Evolutionary conservation across 139 green algal species (phyloP), one percentile per base, ranked within the genome.

Genomic region (Yamagishiella unicocca): DNA sequence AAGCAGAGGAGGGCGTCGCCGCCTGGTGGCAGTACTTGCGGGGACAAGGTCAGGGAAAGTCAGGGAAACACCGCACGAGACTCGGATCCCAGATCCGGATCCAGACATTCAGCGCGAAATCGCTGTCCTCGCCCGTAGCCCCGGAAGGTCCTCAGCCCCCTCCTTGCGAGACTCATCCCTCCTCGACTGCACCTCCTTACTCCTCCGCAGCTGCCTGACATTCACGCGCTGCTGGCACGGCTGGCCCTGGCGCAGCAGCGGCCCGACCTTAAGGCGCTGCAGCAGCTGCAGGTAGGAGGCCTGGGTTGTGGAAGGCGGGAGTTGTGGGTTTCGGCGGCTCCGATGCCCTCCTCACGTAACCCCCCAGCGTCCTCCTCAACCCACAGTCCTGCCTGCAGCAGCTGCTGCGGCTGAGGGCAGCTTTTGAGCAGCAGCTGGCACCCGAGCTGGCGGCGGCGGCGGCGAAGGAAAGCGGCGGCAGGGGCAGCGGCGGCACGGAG

Each of bases 161-260:
- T n/a, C n/a, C n/a, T n/a, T n/a, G n/a, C n/a, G n/a, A n/a, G n/a
- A n/a, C n/a, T n/a, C n/a, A n/a, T 8, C 42, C 7, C 27, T 4
- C 27, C 43, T 27, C 45, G 0, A 2, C 19, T 40, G 22, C 35
- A 12, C 35, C 35, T 6, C 64, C 6, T 72, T 72, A 19, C 33
- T 21, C 25, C 37, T 37, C 4, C 37, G 17, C 91, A 95, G 84
- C 81, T 96, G 21, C 93, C 92, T 31, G 95, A 97, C 55, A 55
- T 95, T 29, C 85, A 89, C 0, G 62, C 76, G 9, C 67, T 96
- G 68, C 82, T 97, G 68, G 58, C 82, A 1, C 82, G 90, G 4
- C 91, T 96, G 82, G 87, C 89, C 37, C 79, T 77, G 8, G 72
- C 72, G 55, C 93, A 94, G 67, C 79, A 89, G 43, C 53, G 89